These are phyloP conservation scores for Claviceps africana DNA, from an alignment of 2,329 filamentous ascomycete genomes.

Conservation along the genomic window DNA sequence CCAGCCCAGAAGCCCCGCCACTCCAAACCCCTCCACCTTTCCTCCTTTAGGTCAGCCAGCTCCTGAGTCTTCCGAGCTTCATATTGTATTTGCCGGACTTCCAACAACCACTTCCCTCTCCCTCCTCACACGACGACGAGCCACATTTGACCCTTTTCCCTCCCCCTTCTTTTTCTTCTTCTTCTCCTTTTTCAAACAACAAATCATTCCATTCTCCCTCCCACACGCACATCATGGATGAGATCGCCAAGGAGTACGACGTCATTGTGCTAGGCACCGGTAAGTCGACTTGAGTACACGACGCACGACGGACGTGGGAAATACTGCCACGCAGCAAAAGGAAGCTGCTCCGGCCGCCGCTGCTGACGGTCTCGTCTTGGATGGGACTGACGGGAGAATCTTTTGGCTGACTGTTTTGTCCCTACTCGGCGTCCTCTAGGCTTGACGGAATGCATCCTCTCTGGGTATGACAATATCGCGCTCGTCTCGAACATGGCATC, in stretches of 20 bases:
- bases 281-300: conserved; percentile 37
- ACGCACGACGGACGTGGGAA: background rate
- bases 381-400: background rate
- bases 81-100: background rate
- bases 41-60: conserved; percentile 1
- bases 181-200: too few relatives aligned
- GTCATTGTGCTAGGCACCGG: conserved; percentile 96
- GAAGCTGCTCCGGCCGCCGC: background rate
- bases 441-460: conserved; percentile 96
- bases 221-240: conserved; percentile 59
- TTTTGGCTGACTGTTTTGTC: conserved; percentile 8
- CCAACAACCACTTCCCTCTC: background rate
- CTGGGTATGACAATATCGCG: conserved; percentile 51
- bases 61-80: conserved; percentile 1
- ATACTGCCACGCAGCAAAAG: background rate
- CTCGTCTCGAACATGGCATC: background rate
- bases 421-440: conserved; percentile 35
- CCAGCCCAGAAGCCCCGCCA: conserved; percentile 17
- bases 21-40: conserved; percentile 13
- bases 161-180: too few relatives aligned
- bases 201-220: background rate
- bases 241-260: conserved; percentile 97
- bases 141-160: background rate
- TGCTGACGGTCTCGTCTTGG: background rate
- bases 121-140: background rate